A percentile compares a stretch with the other conserved stretches of the same genome.
Evolutionary conservation across 2,329 filamentous ascomycete genomes (phyloP).

Genomic region (Falciphora oryzae): DNA sequence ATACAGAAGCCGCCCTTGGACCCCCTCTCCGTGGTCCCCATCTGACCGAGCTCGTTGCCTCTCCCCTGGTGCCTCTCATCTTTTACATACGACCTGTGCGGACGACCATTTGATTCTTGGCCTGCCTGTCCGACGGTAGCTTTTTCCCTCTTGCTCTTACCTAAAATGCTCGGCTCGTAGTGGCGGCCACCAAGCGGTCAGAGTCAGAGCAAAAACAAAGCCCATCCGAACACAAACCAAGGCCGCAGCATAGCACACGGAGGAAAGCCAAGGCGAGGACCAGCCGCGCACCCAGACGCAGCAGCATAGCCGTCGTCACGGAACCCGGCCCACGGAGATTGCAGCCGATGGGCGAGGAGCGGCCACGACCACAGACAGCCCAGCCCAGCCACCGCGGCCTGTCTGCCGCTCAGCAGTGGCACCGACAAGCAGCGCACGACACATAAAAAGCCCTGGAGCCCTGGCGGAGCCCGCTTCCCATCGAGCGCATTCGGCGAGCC

Average conservation of each 20-base stretch:
- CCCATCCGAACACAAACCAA: too few species aligned
- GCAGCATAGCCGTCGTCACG: not conserved
- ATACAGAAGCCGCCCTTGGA: not conserved
- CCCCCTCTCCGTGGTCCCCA: not conserved
- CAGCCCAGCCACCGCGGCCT: too few species aligned
- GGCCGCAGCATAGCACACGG: too few species aligned
- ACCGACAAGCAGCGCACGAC: too few species aligned
- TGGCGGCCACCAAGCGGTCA: not conserved
- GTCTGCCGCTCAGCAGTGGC: too few species aligned
- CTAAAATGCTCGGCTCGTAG: conserved; percentile 3
- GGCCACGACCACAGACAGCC: not conserved
- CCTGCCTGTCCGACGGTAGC: not conserved
- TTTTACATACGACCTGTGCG: not conserved
- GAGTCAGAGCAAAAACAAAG: too few species aligned
- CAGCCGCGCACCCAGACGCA: not conserved
- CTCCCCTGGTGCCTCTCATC: not conserved
- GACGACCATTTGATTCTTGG: not conserved
- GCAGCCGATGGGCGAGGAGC: not conserved
- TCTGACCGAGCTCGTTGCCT: not conserved
- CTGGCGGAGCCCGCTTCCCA: too few species aligned
- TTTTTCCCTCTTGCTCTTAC: not conserved
- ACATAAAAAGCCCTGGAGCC: too few species aligned
- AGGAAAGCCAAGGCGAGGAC: too few species aligned
- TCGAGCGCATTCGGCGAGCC: too few species aligned
- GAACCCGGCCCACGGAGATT: not conserved